These are phyloP conservation scores for Hypocrella siamensis DNA, from an alignment of 2,329 filamentous ascomycete species.

Conservation along the genomic window DNA sequence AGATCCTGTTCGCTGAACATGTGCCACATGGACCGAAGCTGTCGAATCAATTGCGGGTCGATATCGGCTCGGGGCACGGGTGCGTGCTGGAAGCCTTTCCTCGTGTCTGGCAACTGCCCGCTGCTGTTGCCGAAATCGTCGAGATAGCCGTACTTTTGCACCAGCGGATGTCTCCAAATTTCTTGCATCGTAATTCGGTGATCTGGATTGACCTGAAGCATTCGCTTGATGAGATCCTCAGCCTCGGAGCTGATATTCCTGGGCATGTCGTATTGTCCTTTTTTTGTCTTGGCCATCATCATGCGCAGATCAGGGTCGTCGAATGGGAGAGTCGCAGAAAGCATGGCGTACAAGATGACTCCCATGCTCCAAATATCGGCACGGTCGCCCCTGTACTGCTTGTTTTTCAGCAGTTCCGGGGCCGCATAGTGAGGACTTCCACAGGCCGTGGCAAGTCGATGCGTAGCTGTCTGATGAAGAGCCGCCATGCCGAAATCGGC, in stretches of 20 bases:
- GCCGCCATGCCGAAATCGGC: slow-evolving; percentile 98
- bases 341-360: slow-evolving; percentile 75
- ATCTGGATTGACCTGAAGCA: slow-evolving; percentile 65
- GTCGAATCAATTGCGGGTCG: slow-evolving; percentile 67
- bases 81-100: slow-evolving; percentile 46
- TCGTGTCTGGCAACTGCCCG: slow-evolving; percentile 37
- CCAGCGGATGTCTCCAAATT: slow-evolving; percentile 77
- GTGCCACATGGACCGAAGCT: slow-evolving; percentile 85
- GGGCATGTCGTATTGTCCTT: slow-evolving; percentile 46
- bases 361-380: slow-evolving; percentile 94
- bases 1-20: slow-evolving; percentile 61
- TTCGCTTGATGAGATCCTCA: slow-evolving; percentile 60
- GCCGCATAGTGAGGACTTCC: slow-evolving; percentile 95
- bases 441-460: slow-evolving; percentile 75
- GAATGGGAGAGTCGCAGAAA: slow-evolving; percentile 75
- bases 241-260: slow-evolving; percentile 50
- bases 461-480: slow-evolving; percentile 62
- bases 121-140: slow-evolving; percentile 46
- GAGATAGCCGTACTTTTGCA: slow-evolving; percentile 68
- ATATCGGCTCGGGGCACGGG: slow-evolving; percentile 49
- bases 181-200: slow-evolving; percentile 63
- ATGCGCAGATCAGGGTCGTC: slow-evolving; percentile 47
- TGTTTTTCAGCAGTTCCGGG: slow-evolving; percentile 70
- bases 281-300: slow-evolving; percentile 46
- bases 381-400: slow-evolving; percentile 66